Evolutionary conservation across 306 rosid genomes (phyloP), one percentile per base, ranked within the genome.

Genomic region (Medicago lupulina): DNA sequence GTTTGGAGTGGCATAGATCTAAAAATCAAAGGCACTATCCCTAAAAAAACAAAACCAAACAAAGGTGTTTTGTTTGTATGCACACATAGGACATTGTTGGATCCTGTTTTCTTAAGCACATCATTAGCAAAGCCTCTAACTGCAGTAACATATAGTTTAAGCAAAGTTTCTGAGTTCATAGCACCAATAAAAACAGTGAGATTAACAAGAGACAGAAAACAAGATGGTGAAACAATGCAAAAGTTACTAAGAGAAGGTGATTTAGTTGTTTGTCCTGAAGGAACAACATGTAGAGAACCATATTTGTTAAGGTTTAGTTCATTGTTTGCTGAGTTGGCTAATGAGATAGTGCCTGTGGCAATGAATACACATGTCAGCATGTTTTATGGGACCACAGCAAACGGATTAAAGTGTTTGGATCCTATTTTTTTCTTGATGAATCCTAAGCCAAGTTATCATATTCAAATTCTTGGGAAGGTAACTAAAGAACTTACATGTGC

Each of bases 301-400:
- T 95, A 92, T 65, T 41, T 95, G 67, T 36, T 95, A 44, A 89
- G 99, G 65, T 95, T 95, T 55, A 95, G 97, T 72, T 93, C 97
- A 7, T 19, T 95, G 10, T 95, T 95, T 83, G 99, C 99, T 0
- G 99, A 95, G 59, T 25, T 95, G 74, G 89, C 89, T 6, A 93
- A 95, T 49, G 91, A 92, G 47, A 92, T 95, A 49, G 96, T 92
- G 0, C 99, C 97, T 2, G 99, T 95, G 67, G 99, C 97, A 3
- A 79, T 92, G 9, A 83, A 86, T 75, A 74, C 90, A 0, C 53
- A 78, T 15, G 97, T 89, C 44, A 87, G 87, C 71, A 92, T 95
- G 97, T 95, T 95, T 67, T 95, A 95, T 74, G 99, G 99, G 71
- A 92, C 99, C 9, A 95, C 99, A 19, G 99, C 97, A 0, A 89